Evolutionary conservation across 768 basidiomycete species (phyloP).

Genomic region (Tricholoma sp.): DNA sequence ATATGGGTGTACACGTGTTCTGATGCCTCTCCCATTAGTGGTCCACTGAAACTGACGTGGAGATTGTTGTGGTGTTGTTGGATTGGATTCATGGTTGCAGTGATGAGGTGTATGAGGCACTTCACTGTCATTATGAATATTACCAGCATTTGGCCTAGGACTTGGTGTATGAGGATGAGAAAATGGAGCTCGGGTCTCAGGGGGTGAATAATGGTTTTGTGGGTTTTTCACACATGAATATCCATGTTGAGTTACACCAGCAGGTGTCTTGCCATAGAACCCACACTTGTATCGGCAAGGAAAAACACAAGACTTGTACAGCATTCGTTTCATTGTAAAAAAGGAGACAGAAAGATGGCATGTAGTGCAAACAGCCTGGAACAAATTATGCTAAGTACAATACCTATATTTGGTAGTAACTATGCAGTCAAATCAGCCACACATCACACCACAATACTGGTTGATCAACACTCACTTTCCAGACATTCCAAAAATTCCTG

Average conservation of each 20-base stretch:
- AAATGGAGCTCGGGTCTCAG: no score
- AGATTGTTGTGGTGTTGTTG: not conserved
- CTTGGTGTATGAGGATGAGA: no score
- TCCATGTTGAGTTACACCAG: not conserved
- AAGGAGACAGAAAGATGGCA: no score
- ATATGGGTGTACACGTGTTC: not conserved
- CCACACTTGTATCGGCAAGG: not conserved
- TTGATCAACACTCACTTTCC: not conserved
- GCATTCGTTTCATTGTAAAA: no score
- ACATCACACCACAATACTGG: not conserved
- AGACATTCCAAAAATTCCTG: not conserved
- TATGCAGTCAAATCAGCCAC: not conserved
- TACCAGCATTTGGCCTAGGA: no score
- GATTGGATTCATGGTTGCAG: not conserved
- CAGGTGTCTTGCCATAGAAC: not conserved
- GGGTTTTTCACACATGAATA: slow-evolving; percentile 1
- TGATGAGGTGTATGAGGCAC: not conserved
- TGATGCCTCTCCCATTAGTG: not conserved
- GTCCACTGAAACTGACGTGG: not conserved
- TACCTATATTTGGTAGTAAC: not conserved
- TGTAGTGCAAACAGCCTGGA: not conserved
- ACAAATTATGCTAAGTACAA: not conserved
- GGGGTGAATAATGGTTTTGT: no score
- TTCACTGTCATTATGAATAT: no score
- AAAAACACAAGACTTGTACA: no score